Conservation (phyloP, 441 rosid species). For the Adansonia grandidieri region DNA sequence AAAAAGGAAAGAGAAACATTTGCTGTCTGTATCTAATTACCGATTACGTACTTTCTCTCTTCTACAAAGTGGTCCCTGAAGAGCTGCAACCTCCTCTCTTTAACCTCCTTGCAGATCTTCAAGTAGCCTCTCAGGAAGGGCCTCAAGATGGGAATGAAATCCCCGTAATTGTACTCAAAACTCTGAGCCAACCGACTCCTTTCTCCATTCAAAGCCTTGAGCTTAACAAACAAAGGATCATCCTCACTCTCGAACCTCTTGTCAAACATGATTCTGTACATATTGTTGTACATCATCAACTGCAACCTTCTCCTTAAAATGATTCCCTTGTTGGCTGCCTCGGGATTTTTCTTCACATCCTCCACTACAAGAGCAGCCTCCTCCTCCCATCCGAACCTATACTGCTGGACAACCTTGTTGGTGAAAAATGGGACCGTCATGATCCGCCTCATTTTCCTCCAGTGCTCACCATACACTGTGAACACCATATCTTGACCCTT, state of each 20-base stretch:
- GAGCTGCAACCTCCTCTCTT: constrained; percentile 69
- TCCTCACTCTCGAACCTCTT: constrained; percentile 76
- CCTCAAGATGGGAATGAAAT: constrained; percentile 86
- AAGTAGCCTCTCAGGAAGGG: constrained; percentile 86
- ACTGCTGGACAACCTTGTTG: constrained; percentile 87
- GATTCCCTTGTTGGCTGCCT: constrained; percentile 64
- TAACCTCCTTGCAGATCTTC: constrained; percentile 84
- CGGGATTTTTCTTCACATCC: constrained; percentile 76
- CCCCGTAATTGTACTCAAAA: constrained; percentile 91
- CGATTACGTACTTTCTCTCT: constrained; percentile 71
- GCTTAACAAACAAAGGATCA: constrained; percentile 66
- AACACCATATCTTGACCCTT: constrained; percentile 98
- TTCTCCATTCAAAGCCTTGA: constrained; percentile 93
- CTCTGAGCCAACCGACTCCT: constrained; percentile 90
- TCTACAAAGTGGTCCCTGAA: constrained; percentile 91
- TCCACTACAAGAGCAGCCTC: constrained; percentile 79
- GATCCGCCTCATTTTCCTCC: constrained; percentile 92
- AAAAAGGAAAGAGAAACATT: too few relatives aligned
- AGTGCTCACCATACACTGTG: constrained; percentile 95
- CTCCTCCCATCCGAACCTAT: constrained; percentile 75
- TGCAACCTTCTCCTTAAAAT: constrained; percentile 74
- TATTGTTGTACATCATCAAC: constrained; percentile 92
- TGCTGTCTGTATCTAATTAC: too few relatives aligned
- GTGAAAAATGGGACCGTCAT: constrained; percentile 99
- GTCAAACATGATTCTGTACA: constrained; percentile 93